Evolutionary conservation across 495 filamentous ascomycete genomes (phyloP), one percentile per base, ranked within the genome.

Genomic region (Gamarada debralockiae): DNA sequence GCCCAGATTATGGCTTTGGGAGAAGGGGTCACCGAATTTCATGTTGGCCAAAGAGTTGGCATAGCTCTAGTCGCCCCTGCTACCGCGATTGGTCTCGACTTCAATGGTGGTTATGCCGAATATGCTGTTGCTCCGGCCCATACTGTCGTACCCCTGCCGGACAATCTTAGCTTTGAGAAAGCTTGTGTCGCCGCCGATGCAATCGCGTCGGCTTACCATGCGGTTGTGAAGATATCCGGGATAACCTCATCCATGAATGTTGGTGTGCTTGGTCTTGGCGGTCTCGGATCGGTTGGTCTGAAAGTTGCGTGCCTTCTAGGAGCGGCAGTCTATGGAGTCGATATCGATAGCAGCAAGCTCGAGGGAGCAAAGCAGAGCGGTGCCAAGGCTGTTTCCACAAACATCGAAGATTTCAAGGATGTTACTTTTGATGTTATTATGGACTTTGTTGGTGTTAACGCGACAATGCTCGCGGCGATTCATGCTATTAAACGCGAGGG

Each of bases 51-150:
- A 2, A 20, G 48, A 51, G 48, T 51, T 23, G 48, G 22, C n/a
- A 17, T 51, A 3, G 34, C 48, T 9, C 27, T 29, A 20, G 23
- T 27, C n/a, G 9, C 20, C 14, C 29, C 21, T 15, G 15, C 34
- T 7, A 27, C 15, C 8, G 34, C 18, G 37, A 41, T 41, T 27
- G 48, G 48, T 23, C 34, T 51, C 34, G 34, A 40, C 14, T 50
- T 20, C 21, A 33, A 50, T 40, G 48, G 48, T 15, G 48, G 48
- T 24, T 50, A 50, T 40, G 48, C 48, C 17, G 18, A 38, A 40
- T 50, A 38, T 24, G 48, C 34, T 25, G 29, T 38, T 23, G 17
- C 34, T 40, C 15, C n/a, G 3, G 34, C 25, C 18, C 9, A 23
- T 8, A 21, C 4, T 5, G 5, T 40, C 22, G 29, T 38, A 23